Base-by-base conservation (phyloP, 805 yeast species). In the Wickerhamiella kurtzmanii region DNA sequence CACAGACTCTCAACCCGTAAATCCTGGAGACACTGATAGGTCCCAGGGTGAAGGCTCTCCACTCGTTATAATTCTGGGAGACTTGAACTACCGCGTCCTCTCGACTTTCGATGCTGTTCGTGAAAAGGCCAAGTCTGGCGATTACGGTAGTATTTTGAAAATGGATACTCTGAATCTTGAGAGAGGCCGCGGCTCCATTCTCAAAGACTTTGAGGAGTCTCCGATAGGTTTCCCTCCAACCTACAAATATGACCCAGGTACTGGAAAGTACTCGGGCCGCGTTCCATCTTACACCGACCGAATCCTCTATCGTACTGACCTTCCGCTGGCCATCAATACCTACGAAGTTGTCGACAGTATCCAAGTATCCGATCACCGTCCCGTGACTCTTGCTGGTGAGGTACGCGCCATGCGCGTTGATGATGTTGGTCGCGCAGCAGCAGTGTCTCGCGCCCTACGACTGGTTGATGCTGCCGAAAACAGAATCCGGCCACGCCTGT, bases 281-380 rank as follows among this genome's bases (percentile, higher is more conserved):
- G 59, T 64, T 4, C 82, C 83, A 0, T 73, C 80, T 1, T 77
- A 77, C 56, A 76, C 82, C 0, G 83, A 77, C 50, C 65, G 83
- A 28, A 68, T 77, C 2, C 55, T 77, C 18, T 70, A 63, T 56
- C 60, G 70, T 1, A 60, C 62, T 2, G n/a, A 16, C 4, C 43
- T 47, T 35, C 35, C 43, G 4, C 49, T 55, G 4, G 58, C 55
- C 6, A 48, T 52, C 3, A 16, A 25, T 5, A 20, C 35, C 25
- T 67, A 65, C 45, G 50, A 41, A 9, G 40, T 59, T 8, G 42
- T 53, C 22, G 49, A 51, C 17, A 58, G 58, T 20, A 64, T 64
- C 47, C 53, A 22, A 21, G 17, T 66, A 0, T 75, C 80, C 0
- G 83, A 77, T 53, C 83, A 77, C 56, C 65, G 69, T 44, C 82